Conservation (phyloP, 169 alveolate genomes). For the Plasmodium reichenowi region DNA sequence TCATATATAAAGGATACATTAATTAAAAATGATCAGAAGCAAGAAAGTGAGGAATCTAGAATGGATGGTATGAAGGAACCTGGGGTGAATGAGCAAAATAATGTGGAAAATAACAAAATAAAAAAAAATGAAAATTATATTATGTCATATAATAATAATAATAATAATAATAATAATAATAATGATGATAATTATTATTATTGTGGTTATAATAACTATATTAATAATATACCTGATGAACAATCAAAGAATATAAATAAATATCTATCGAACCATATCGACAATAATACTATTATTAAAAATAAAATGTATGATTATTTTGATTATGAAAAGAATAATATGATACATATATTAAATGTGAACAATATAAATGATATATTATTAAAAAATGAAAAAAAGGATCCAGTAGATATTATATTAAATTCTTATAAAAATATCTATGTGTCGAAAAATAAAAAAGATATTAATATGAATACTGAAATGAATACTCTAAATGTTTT, state of each 20-base stretch:
- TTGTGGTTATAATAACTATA: background rate
- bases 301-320: constrained; percentile 63
- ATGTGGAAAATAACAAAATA: background rate
- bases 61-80: background rate
- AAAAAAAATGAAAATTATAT: no score
- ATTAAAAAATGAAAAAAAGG: background rate
- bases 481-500: constrained; percentile 28
- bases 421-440: constrained; percentile 37
- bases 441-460: constrained; percentile 11
- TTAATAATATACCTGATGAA: background rate
- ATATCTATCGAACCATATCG: background rate
- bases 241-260: background rate
- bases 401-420: constrained; percentile 5
- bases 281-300: constrained; percentile 10
- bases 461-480: constrained; percentile 22
- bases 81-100: background rate
- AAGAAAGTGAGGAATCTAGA: background rate
- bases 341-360: constrained; percentile 15
- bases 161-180: background rate
- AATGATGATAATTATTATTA: background rate
- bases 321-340: constrained; percentile 42
- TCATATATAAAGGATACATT: no score
- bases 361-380: constrained; percentile 7
- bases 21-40: background rate
- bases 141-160: background rate